A percentile compares a stretch with the other conserved stretches of the same genome.
phyloP scores from a whole-genome alignment of 352 stramenopile genomes.

The Phytophthora tubulina region DNA sequence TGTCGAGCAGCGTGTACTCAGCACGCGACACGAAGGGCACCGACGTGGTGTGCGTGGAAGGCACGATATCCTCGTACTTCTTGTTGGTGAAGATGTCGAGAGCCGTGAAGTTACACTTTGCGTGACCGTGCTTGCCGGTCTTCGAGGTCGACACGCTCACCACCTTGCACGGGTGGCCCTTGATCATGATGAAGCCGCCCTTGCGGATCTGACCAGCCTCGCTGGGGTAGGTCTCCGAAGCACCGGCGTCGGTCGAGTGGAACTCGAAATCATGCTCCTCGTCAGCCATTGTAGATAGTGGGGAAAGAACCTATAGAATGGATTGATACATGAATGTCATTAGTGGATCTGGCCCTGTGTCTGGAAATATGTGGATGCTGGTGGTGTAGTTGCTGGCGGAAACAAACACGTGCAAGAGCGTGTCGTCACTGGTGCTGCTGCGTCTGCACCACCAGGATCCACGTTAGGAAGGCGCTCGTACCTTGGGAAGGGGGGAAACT shows the following conservation, averaged over 20 bases:
- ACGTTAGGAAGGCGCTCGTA: constrained; percentile 34
- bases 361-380: neutral
- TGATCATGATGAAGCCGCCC: constrained; percentile 99
- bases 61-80: constrained; percentile 99
- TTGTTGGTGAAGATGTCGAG: constrained; percentile 99
- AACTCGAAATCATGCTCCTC: constrained; percentile 88
- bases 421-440: neutral
- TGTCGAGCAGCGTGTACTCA: constrained; percentile 99
- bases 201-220: constrained; percentile 99
- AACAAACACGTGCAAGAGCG: neutral
- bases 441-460: constrained; percentile 26
- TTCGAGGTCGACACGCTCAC: constrained; percentile 99
- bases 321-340: neutral
- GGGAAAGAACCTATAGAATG: constrained; percentile 25
- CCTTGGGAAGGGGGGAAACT: constrained; percentile 54
- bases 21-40: constrained; percentile 97
- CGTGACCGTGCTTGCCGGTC: constrained; percentile 99
- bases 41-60: constrained; percentile 98
- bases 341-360: neutral
- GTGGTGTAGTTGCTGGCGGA: neutral
- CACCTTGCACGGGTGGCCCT: constrained; percentile 99
- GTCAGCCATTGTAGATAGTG: constrained; percentile 55
- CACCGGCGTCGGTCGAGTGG: constrained; percentile 96
- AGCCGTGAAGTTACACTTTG: constrained; percentile 99
- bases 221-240: constrained; percentile 97